phyloP scores from a whole-genome alignment of 768 basidiomycete genomes.

The Chalciporus pseudorubinellus region DNA sequence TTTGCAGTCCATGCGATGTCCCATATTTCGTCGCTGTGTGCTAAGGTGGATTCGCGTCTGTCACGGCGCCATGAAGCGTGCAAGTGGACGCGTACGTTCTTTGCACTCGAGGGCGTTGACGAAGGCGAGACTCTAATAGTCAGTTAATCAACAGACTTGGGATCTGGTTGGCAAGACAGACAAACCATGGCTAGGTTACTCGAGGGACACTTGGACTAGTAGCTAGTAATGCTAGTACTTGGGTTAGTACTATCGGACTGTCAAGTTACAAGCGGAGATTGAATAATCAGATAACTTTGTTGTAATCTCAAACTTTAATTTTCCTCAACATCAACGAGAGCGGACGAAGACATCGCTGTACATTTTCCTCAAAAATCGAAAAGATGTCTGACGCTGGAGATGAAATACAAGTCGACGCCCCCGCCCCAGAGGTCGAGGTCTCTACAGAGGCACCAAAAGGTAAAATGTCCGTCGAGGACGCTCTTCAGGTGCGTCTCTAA shows the following conservation, averaged over 20 bases:
- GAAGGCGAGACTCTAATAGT: conserved; percentile 63
- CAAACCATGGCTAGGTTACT: conserved; percentile 30
- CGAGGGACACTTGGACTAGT: background rate
- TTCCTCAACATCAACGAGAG: conserved; percentile 85
- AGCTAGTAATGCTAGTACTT: background rate
- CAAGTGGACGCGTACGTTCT: conserved; percentile 56
- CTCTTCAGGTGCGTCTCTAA: conserved; percentile 64
- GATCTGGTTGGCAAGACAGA: conserved; percentile 9
- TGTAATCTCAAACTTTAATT: conserved; percentile 47
- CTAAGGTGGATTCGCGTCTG: conserved; percentile 40
- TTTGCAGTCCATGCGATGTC: conserved; percentile 68
- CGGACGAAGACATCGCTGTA: conserved; percentile 82
- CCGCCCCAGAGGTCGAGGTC: conserved; percentile 72
- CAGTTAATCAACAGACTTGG: conserved; percentile 19
- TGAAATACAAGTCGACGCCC: conserved; percentile 77
- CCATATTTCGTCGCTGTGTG: conserved; percentile 80
- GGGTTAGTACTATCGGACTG: conserved; percentile 25
- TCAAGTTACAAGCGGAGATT: conserved; percentile 53
- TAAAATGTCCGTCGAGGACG: conserved; percentile 94
- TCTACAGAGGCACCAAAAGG: conserved; percentile 89
- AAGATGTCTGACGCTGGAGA: conserved; percentile 98
- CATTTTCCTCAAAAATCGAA: conserved; percentile 30
- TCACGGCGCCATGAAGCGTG: background rate
- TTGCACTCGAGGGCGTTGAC: conserved; percentile 69
- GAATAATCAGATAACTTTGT: conserved; percentile 37